Evolutionary conservation across 495 filamentous ascomycete genomes (phyloP).

Genomic region (Lophiotrema nucula): DNA sequence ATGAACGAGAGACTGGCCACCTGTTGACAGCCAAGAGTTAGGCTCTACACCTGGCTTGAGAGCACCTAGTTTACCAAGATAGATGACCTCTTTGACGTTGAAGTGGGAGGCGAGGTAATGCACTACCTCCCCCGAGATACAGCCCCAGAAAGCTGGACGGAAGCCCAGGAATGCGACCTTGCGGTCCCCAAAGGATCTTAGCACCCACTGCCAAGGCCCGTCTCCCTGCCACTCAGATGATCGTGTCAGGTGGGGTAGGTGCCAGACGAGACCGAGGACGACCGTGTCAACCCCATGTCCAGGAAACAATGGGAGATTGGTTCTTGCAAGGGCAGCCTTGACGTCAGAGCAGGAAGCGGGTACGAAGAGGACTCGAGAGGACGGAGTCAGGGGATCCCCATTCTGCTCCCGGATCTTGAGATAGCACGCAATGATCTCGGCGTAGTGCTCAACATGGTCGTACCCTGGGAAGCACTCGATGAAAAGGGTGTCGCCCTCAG

Average conservation of each 20-base stretch:
- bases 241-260: constrained; percentile 1
- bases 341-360: constrained; percentile 3
- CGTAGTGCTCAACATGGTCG: constrained; percentile 30
- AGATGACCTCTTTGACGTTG: constrained; percentile 19
- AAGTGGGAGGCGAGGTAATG: constrained; percentile 13
- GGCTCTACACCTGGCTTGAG: constrained; percentile 1
- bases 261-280: constrained; percentile 2
- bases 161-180: constrained; percentile 27
- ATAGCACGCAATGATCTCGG: constrained; percentile 28
- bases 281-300: constrained; percentile 2
- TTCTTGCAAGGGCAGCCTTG: background rate
- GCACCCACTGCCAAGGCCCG: constrained; percentile 6
- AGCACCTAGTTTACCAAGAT: constrained; percentile 25
- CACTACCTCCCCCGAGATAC: constrained; percentile 15
- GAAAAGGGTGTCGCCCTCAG: constrained; percentile 16
- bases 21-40: constrained; percentile 10
- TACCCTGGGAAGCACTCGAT: constrained; percentile 24
- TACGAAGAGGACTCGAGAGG: background rate
- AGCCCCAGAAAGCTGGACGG: constrained; percentile 24
- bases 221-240: background rate
- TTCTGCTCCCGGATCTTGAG: constrained; percentile 10
- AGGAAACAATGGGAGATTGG: constrained; percentile 6
- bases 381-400: background rate
- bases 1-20: constrained; percentile 5
- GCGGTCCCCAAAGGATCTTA: background rate